phyloP scores from a whole-genome alignment of 345 rosid genomes.

The Eucalyptus urophylla region DNA sequence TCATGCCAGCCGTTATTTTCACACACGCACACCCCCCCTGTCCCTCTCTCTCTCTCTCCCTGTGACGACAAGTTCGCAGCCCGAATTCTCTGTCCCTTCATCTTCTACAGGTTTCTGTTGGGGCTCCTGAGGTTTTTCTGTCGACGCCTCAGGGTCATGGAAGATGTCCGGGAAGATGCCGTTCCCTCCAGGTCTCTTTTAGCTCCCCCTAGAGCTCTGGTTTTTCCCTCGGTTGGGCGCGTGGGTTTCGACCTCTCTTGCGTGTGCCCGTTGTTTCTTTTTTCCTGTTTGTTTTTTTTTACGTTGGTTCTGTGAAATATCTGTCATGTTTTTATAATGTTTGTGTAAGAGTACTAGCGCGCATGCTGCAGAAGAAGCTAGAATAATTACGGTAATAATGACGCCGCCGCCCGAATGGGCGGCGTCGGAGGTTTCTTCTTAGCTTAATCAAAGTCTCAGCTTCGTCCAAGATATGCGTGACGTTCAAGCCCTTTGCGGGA shows the following conservation, averaged over 20 bases:
- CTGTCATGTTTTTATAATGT: background rate
- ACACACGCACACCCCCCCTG: background rate
- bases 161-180: background rate
- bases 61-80: background rate
- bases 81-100: background rate
- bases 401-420: fast-evolving
- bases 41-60: background rate
- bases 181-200: background rate
- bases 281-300: background rate
- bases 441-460: background rate
- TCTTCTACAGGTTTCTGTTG: background rate
- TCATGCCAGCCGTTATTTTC: slow-evolving; percentile 7
- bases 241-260: background rate
- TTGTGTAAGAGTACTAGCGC: background rate
- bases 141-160: background rate
- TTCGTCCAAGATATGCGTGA: background rate
- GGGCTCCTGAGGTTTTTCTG: background rate
- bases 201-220: background rate
- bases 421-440: background rate
- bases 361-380: background rate
- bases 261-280: background rate
- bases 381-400: background rate
- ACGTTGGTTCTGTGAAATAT: background rate
- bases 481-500: background rate
- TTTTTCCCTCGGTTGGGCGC: background rate